phyloP scores from a whole-genome alignment of 352 stramenopile species.

The Phytophthora sp. region DNA sequence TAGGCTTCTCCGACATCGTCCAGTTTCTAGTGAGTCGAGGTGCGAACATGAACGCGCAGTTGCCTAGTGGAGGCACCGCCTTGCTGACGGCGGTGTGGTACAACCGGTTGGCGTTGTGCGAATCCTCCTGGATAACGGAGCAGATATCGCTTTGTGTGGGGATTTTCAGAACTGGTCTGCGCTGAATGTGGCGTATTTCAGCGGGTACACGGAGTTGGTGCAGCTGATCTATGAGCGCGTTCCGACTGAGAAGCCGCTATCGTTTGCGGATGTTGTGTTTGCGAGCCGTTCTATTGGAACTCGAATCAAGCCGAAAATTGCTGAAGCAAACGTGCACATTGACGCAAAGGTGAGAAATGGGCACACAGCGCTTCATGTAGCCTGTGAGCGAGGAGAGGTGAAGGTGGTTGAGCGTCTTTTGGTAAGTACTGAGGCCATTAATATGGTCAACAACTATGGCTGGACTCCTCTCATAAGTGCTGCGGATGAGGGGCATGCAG shows the following conservation, averaged over 20 bases:
- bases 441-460: no score
- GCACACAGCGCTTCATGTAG: no score
- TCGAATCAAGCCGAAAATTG: no score
- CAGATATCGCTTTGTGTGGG: constrained; percentile 8
- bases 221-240: constrained; percentile 3
- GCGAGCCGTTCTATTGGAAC: no score
- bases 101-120: constrained; percentile 2
- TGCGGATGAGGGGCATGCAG: background rate
- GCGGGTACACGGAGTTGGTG: constrained; percentile 7
- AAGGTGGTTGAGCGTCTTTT: no score
- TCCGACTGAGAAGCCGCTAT: background rate
- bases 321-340: no score
- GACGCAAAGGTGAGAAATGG: no score
- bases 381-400: no score
- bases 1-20: background rate
- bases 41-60: background rate
- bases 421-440: no score
- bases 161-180: constrained; percentile 8
- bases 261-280: background rate
- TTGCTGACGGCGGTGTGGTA: constrained; percentile 10
- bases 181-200: constrained; percentile 12
- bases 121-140: constrained; percentile 12
- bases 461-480: background rate
- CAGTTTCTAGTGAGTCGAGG: constrained; percentile 9
- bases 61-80: constrained; percentile 3